Conservation (phyloP, 169 alveolate genomes). For the Plasmodium inui region DNA sequence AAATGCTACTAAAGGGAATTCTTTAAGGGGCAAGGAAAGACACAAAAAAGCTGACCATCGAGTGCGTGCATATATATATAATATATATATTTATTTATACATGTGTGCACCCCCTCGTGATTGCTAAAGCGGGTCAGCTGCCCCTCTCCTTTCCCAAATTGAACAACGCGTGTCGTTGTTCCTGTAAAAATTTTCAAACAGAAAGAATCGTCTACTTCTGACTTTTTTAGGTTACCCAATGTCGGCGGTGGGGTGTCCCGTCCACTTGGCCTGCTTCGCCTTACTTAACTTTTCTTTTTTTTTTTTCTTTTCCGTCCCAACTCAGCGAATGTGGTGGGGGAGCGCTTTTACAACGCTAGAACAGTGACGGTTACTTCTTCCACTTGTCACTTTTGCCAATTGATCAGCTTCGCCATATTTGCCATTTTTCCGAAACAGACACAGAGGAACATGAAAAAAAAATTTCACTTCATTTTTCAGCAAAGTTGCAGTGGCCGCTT, state of each 20-base stretch:
- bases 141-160: not conserved
- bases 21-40: not conserved
- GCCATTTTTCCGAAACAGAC: not conserved
- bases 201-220: not conserved
- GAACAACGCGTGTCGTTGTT: not conserved
- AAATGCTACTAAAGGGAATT: not conserved
- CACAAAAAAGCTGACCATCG: not conserved
- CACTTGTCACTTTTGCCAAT: not conserved
- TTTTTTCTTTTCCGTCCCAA: not conserved
- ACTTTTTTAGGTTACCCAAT: not conserved
- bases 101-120: not conserved
- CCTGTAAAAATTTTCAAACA: not conserved
- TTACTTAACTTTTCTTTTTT: not conserved
- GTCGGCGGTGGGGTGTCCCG: not conserved
- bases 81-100: too few species aligned
- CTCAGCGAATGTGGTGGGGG: not conserved
- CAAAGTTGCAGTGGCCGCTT: not conserved
- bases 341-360: not conserved
- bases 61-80: not conserved
- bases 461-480: not conserved
- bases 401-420: not conserved
- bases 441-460: not conserved
- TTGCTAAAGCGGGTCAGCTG: not conserved
- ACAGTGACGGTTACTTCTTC: not conserved
- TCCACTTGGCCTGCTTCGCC: not conserved